Evolutionary conservation across 768 basidiomycete genomes (phyloP).

Genomic region (Sistotremastrum niveocremeum): DNA sequence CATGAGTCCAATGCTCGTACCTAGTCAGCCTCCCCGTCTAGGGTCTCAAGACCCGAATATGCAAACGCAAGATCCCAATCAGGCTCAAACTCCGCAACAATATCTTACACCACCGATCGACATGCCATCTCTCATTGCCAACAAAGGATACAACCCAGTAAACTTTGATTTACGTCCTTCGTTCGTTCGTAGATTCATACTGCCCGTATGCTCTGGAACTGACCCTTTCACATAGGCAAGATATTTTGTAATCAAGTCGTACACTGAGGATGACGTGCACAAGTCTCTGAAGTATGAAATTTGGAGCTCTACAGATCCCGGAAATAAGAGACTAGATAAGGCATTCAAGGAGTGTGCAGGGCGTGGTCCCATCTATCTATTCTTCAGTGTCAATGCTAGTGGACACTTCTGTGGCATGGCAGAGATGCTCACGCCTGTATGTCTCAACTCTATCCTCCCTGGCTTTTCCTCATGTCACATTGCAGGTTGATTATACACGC

Average conservation of each 20-base stretch:
- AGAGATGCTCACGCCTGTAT: conserved; percentile 88
- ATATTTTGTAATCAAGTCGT: conserved; percentile 97
- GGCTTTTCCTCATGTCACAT: background rate
- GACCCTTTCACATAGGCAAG: conserved; percentile 42
- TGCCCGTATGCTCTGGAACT: conserved; percentile 4
- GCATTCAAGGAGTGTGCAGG: conserved; percentile 93
- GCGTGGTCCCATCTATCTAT: conserved; percentile 90
- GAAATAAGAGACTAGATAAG: conserved; percentile 93
- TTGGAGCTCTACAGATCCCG: conserved; percentile 94
- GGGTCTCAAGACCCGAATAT: no score
- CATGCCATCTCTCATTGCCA: conserved; percentile 69
- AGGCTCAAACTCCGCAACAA: no score
- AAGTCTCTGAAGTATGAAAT: conserved; percentile 97
- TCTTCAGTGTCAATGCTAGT: conserved; percentile 96
- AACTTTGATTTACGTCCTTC: conserved; percentile 71
- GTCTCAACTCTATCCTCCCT: conserved; percentile 11
- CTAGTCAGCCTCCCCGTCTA: no score
- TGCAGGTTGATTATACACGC: conserved; percentile 78
- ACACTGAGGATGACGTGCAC: conserved; percentile 98
- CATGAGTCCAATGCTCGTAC: no score
- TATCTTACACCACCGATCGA: conserved; percentile 42
- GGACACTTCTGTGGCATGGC: conserved; percentile 99
- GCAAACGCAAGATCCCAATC: no score
- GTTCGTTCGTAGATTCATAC: conserved; percentile 32
- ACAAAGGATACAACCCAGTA: conserved; percentile 84